Percentiles rank a stretch among this genome's conserved stretches.
Evolutionary conservation across 2,329 filamentous ascomycete genomes (phyloP).

Genomic region (Xylariaceae sp.): DNA sequence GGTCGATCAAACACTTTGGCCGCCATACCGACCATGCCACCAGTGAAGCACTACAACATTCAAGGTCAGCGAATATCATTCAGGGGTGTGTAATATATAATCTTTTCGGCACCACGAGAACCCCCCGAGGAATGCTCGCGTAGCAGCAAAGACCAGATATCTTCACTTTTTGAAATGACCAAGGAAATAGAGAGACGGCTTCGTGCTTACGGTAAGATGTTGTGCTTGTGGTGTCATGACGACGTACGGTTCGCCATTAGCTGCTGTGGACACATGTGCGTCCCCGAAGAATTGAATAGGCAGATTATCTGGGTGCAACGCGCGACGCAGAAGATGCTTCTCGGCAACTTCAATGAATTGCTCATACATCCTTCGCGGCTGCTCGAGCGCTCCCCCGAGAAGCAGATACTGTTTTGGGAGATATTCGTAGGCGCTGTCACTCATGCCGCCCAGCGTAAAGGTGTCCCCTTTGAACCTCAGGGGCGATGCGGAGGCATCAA

Average conservation of each 20-base stretch:
- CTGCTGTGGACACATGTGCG: conserved; percentile 30
- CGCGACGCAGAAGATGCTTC: conserved; percentile 40
- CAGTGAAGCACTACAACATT: conserved; percentile 47
- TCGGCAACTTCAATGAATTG: conserved; percentile 43
- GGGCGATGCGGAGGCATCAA: conserved; percentile 50
- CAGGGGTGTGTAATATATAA: background rate
- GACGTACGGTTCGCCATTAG: conserved; percentile 22
- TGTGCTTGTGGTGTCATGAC: conserved; percentile 38
- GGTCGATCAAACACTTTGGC: conserved; percentile 53
- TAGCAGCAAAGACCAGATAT: background rate
- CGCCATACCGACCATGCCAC: conserved; percentile 61
- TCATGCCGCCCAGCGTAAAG: conserved; percentile 52
- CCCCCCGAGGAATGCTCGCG: background rate
- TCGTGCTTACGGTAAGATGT: conserved; percentile 43
- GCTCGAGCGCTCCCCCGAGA: conserved; percentile 55
- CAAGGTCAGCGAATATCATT: background rate
- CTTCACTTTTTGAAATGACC: background rate
- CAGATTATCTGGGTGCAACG: conserved; percentile 38
- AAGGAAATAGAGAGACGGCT: background rate
- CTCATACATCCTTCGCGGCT: conserved; percentile 44
- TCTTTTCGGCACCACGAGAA: background rate
- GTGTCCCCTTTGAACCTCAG: conserved; percentile 49
- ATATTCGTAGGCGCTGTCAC: conserved; percentile 60
- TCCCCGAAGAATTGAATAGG: conserved; percentile 47
- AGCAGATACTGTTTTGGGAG: conserved; percentile 61